Evolutionary conservation across 495 filamentous ascomycete genomes (phyloP).

Genomic region (Neurospora hispaniola): DNA sequence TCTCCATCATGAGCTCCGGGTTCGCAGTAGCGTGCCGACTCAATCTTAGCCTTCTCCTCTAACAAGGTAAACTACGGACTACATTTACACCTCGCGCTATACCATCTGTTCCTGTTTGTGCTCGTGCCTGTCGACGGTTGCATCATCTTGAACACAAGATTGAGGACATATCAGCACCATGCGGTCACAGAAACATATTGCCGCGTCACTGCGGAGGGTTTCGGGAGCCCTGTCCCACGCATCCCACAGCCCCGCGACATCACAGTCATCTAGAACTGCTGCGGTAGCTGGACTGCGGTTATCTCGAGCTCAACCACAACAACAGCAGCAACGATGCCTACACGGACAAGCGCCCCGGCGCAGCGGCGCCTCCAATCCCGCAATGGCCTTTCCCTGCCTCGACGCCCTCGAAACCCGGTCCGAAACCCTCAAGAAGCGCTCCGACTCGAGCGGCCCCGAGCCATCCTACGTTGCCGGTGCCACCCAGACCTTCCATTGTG

Average conservation of each 20-base stretch:
- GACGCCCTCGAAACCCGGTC: constrained; percentile 81
- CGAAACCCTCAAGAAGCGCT: constrained; percentile 51
- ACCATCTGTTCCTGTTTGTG: neutral
- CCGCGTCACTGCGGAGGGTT: constrained; percentile 7
- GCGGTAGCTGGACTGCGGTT: neutral
- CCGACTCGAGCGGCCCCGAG: constrained; percentile 62
- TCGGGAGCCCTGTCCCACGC: constrained; percentile 4
- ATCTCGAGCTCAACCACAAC: constrained; percentile 36
- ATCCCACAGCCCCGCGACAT: neutral
- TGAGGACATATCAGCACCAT: constrained; percentile 4
- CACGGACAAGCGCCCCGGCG: constrained; percentile 24
- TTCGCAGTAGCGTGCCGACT: neutral
- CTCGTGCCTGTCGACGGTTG: neutral
- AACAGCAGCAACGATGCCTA: constrained; percentile 8
- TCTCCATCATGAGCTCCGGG: neutral
- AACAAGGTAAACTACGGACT: neutral
- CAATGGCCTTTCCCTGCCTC: constrained; percentile 90
- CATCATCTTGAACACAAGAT: neutral
- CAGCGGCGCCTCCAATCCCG: constrained; percentile 63
- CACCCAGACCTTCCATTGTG: constrained; percentile 63
- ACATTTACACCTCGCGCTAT: neutral
- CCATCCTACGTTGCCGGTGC: constrained; percentile 85
- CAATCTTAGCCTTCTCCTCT: neutral
- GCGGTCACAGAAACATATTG: constrained; percentile 8
- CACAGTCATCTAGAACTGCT: constrained; percentile 2